Evolutionary conservation across 768 basidiomycete genomes (phyloP).

Genomic region (Mycena polygramma): DNA sequence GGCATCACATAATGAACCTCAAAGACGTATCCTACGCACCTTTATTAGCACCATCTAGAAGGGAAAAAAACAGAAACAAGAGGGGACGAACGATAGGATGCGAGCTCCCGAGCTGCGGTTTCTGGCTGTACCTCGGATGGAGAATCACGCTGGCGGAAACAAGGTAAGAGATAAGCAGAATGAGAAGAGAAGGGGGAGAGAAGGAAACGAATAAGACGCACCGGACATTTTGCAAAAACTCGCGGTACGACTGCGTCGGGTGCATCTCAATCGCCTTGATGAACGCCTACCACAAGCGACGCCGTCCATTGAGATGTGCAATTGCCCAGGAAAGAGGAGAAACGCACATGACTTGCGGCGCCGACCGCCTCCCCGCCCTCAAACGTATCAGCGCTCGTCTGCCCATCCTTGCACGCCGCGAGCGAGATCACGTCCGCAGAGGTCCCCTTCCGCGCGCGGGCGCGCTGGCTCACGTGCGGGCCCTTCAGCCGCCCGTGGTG

Average conservation of each 20-base stretch:
- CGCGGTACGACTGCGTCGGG: constrained; percentile 74
- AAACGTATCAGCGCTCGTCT: constrained; percentile 81
- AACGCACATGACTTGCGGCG: constrained; percentile 82
- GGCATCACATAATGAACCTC: constrained; percentile 22
- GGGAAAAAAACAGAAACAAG: neutral
- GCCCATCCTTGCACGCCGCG: constrained; percentile 77
- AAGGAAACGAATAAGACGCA: constrained; percentile 47
- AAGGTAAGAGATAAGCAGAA: neutral
- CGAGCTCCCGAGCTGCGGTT: constrained; percentile 80
- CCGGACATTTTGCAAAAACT: constrained; percentile 71
- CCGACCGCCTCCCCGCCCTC: constrained; percentile 75
- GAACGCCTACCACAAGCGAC: constrained; percentile 76
- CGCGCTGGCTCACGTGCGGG: constrained; percentile 50
- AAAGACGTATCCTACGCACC: constrained; percentile 23
- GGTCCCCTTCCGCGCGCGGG: constrained; percentile 61
- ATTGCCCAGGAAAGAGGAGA: constrained; percentile 3
- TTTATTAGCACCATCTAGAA: neutral
- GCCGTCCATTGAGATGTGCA: neutral
- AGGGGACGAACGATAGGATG: constrained; percentile 63
- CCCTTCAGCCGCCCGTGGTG: constrained; percentile 68
- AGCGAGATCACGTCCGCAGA: constrained; percentile 87
- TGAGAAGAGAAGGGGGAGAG: neutral
- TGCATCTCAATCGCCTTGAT: constrained; percentile 61
- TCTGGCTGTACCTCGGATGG: constrained; percentile 73
- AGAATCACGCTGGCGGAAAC: constrained; percentile 61